Evolutionary conservation across 768 basidiomycete genomes (phyloP).

Genomic region (Pisolithus tinctorius): DNA sequence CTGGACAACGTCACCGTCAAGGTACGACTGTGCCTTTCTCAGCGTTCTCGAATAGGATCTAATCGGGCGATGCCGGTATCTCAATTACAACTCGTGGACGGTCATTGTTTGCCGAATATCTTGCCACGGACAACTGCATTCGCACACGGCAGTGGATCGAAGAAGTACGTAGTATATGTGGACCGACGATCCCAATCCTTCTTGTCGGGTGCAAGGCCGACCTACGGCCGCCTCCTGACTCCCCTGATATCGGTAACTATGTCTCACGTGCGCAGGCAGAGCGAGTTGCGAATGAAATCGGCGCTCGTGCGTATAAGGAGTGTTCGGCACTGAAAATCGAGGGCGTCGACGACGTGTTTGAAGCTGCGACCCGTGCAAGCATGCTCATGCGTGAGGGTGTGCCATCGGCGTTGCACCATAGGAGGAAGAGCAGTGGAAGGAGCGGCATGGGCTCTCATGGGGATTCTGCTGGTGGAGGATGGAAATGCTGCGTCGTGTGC

Average conservation of each 20-base stretch:
- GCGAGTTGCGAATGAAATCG: constrained; percentile 74
- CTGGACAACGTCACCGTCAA: constrained; percentile 93
- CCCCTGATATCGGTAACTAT: constrained; percentile 45
- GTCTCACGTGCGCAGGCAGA: constrained; percentile 79
- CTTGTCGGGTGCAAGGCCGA: constrained; percentile 97
- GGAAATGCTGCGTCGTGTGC: constrained; percentile 65
- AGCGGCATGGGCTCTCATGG: constrained; percentile 25
- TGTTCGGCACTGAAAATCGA: constrained; percentile 86
- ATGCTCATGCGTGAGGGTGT: constrained; percentile 92
- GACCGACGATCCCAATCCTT: constrained; percentile 84
- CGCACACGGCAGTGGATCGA: constrained; percentile 77
- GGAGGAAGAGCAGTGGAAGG: constrained; percentile 49
- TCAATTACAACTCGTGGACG: background rate
- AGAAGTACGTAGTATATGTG: constrained; percentile 96
- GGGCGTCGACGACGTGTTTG: constrained; percentile 96
- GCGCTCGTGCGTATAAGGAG: constrained; percentile 91
- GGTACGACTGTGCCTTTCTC: constrained; percentile 36
- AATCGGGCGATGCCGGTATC: background rate
- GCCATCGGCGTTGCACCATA: constrained; percentile 44
- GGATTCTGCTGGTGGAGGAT: constrained; percentile 37
- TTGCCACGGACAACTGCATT: constrained; percentile 7
- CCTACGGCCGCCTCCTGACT: constrained; percentile 56
- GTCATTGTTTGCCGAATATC: constrained; percentile 2
- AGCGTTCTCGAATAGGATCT: background rate
- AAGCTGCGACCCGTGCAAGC: constrained; percentile 92